These are phyloP conservation scores for Diplodia seriata DNA, from an alignment of 2,329 filamentous ascomycete species.

Conservation along the genomic window DNA sequence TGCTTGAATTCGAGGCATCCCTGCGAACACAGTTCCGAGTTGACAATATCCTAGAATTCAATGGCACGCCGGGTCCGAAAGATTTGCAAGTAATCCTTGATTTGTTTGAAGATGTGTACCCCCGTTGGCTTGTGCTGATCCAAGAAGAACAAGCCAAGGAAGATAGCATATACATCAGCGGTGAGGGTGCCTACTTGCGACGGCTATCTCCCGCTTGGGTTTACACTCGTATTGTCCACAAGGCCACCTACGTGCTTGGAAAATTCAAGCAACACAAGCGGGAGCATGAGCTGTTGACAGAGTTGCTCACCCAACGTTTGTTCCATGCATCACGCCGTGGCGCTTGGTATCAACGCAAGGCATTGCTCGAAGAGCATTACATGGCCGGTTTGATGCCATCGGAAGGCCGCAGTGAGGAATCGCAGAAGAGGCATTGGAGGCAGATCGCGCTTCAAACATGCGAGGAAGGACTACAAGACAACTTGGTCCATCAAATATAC, in stretches of 20 bases:
- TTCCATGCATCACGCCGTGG: constrained; percentile 88
- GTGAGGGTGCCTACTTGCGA: constrained; percentile 87
- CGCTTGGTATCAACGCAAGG: constrained; percentile 95
- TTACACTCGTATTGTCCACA: constrained; percentile 92
- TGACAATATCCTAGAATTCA: constrained; percentile 82
- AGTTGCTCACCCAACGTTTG: constrained; percentile 79
- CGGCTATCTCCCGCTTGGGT: constrained; percentile 91
- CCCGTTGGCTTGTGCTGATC: constrained; percentile 78
- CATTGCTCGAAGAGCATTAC: constrained; percentile 92
- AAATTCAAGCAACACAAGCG: constrained; percentile 79
- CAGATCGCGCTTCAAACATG: constrained; percentile 78
- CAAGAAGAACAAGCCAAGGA: constrained; percentile 80
- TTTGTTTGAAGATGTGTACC: constrained; percentile 76
- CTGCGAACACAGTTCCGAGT: constrained; percentile 81
- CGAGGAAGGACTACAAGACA: constrained; percentile 84
- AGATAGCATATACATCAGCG: constrained; percentile 75
- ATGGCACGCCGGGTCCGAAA: constrained; percentile 70
- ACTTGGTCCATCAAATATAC: constrained; percentile 87
- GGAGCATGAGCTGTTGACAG: constrained; percentile 76
- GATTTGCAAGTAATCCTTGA: constrained; percentile 72
- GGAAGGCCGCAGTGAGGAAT: constrained; percentile 59
- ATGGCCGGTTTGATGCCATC: constrained; percentile 70
- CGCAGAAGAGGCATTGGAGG: constrained; percentile 84
- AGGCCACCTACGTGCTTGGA: constrained; percentile 74
- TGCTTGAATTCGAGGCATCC: constrained; percentile 89